Conservation (phyloP, 1,284 basidiomycete species). For the Ganoderma lucidum region DNA sequence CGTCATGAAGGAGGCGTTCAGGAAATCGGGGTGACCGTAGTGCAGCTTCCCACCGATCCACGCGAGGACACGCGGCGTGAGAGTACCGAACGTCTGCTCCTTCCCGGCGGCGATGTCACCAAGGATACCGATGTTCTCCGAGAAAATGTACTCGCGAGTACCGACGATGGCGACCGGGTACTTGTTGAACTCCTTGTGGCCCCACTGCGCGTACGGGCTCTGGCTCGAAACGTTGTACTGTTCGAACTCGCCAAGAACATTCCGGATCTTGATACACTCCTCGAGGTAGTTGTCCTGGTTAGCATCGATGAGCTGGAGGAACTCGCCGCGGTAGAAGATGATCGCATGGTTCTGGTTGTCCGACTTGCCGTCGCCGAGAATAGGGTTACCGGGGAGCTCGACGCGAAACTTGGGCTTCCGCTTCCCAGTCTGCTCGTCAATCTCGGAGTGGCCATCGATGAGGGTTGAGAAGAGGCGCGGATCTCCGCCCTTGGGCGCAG, state of each 20-base stretch:
- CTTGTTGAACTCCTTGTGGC: slow-evolving; percentile 90
- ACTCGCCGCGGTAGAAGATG: slow-evolving; percentile 99
- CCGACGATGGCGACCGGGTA: slow-evolving; percentile 97
- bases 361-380: slow-evolving; percentile 98
- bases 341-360: slow-evolving; percentile 99
- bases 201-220: slow-evolving; percentile 95
- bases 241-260: slow-evolving; percentile 97
- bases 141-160: slow-evolving; percentile 99
- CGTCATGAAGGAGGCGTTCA: slow-evolving; percentile 98
- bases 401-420: slow-evolving; percentile 98
- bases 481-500: slow-evolving; percentile 88
- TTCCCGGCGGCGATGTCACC: slow-evolving; percentile 99
- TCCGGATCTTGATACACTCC: slow-evolving; percentile 99
- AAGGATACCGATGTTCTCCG: slow-evolving; percentile 99
- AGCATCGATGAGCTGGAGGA: slow-evolving; percentile 98
- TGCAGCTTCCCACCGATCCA: slow-evolving; percentile 99
- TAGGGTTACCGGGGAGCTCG: slow-evolving; percentile 99
- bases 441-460: slow-evolving; percentile 98
- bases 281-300: slow-evolving; percentile 99
- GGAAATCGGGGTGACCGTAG: slow-evolving; percentile 99
- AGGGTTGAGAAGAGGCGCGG: slow-evolving; percentile 92
- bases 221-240: slow-evolving; percentile 91
- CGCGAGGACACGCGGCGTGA: slow-evolving; percentile 94
- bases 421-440: slow-evolving; percentile 89
- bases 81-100: slow-evolving; percentile 99